Percentiles rank a stretch among this genome's conserved stretches.
Conservation (phyloP, 1,284 basidiomycete species). For the Apiotrichum porosum region DNA sequence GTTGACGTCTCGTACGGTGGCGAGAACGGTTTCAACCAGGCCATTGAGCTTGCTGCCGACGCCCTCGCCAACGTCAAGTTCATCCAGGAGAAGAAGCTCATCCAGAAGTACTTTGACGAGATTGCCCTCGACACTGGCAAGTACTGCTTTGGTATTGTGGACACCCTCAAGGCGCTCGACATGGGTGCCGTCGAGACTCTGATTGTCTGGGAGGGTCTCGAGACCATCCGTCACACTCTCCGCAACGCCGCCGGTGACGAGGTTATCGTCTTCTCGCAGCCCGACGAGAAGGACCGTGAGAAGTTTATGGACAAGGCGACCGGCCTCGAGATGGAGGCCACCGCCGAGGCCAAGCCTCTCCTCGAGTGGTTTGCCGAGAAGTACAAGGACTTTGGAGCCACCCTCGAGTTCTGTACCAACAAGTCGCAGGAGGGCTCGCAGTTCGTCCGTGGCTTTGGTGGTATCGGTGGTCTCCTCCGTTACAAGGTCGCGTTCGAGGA, state of each 20-base stretch:
- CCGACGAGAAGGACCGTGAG: slow-evolving; percentile 75
- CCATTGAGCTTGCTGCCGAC: slow-evolving; percentile 94
- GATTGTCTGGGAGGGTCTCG: slow-evolving; percentile 97
- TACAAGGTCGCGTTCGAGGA: slow-evolving; percentile 94
- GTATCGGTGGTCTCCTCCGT: slow-evolving; percentile 84
- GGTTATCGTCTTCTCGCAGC: slow-evolving; percentile 70
- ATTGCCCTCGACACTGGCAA: slow-evolving; percentile 96
- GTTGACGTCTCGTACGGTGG: slow-evolving; percentile 99
- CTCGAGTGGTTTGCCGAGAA: slow-evolving; percentile 99
- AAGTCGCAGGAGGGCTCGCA: slow-evolving; percentile 94
- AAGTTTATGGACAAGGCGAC: slow-evolving; percentile 95
- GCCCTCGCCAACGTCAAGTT: slow-evolving; percentile 98
- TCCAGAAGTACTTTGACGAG: slow-evolving; percentile 98
- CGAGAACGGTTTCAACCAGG: slow-evolving; percentile 98
- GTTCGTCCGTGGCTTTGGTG: slow-evolving; percentile 98
- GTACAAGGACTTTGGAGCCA: slow-evolving; percentile 95
- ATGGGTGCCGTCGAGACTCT: slow-evolving; percentile 95
- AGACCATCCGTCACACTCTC: slow-evolving; percentile 76
- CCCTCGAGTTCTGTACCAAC: slow-evolving; percentile 66
- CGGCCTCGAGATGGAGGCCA: slow-evolving; percentile 90
- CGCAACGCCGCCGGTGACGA: slow-evolving; percentile 83
- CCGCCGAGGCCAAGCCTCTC: slow-evolving; percentile 69
- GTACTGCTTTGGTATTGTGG: slow-evolving; percentile 97
- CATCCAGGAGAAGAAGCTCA: slow-evolving; percentile 96
- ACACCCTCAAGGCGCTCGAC: slow-evolving; percentile 94